A percentile compares a stretch with the other conserved stretches of the same genome.
Conservation (phyloP, 2,329 filamentous ascomycete genomes). For the Ophiostoma fasciatum region DNA sequence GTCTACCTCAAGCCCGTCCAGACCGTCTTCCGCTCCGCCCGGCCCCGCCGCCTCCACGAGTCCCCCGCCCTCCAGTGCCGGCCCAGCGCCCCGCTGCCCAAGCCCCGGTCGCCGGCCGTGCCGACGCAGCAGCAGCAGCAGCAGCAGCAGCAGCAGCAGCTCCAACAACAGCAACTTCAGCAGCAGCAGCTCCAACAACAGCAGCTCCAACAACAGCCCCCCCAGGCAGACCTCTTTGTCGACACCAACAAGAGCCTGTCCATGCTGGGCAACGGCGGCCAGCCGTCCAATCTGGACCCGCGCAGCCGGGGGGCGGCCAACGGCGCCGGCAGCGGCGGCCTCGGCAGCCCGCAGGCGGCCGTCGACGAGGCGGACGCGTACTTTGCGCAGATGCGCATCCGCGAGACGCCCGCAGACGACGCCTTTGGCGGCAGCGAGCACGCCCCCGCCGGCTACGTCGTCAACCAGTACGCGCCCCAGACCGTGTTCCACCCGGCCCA, state of each 20-base stretch:
- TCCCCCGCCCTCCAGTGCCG: slow-evolving; percentile 76
- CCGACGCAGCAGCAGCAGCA: slow-evolving; percentile 8
- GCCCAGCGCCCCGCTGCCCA: slow-evolving; percentile 25
- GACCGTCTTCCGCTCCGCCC: slow-evolving; percentile 83
- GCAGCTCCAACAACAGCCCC: background rate
- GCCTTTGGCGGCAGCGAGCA: slow-evolving; percentile 47
- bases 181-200: slow-evolving; percentile 2
- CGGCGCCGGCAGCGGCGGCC: slow-evolving; percentile 7
- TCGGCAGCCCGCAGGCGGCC: slow-evolving; percentile 55
- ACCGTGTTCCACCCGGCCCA: slow-evolving; percentile 57
- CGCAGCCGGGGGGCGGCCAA: slow-evolving; percentile 18
- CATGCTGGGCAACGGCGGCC: slow-evolving; percentile 39
- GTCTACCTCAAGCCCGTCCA: slow-evolving; percentile 97
- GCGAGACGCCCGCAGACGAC: slow-evolving; percentile 43
- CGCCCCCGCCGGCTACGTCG: slow-evolving; percentile 47
- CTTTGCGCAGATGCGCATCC: slow-evolving; percentile 64
- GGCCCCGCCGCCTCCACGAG: slow-evolving; percentile 63
- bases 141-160: slow-evolving; percentile 6
- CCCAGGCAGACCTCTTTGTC: slow-evolving; percentile 15
- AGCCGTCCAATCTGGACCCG: slow-evolving; percentile 35
- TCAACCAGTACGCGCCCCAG: slow-evolving; percentile 69
- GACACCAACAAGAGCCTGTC: slow-evolving; percentile 47
- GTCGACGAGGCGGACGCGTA: slow-evolving; percentile 80
- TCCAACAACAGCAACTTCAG: background rate
- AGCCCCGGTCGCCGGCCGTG: slow-evolving; percentile 14